phyloP scores from a whole-genome alignment of 2,329 filamentous ascomycete genomes.

The Alternaria triticimaculans region DNA sequence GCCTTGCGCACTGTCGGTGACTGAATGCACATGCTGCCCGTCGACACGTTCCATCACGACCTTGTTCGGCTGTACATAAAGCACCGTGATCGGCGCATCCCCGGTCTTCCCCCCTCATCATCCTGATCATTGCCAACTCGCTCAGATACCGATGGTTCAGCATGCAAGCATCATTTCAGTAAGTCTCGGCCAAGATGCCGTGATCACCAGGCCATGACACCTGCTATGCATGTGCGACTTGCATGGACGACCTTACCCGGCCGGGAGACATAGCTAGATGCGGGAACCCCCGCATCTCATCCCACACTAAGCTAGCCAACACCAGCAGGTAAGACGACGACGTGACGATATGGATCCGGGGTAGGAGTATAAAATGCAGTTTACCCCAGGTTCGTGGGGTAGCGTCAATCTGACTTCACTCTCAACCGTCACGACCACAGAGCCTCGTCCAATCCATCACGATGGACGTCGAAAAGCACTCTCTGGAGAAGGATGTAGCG shows the following conservation, averaged over 20 bases:
- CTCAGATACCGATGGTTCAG: not conserved
- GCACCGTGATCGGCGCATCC: not conserved
- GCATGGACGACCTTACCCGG: not conserved
- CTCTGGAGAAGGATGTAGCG: slow-evolving; percentile 2
- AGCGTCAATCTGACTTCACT: not conserved
- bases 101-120: not conserved
- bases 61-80: not conserved
- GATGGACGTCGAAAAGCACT: not conserved
- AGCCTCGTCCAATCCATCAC: not conserved
- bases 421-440: not conserved
- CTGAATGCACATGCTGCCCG: not conserved
- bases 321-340: not conserved
- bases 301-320: not conserved
- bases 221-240: not conserved
- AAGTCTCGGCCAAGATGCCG: slow-evolving; percentile 6
- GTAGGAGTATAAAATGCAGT: not conserved
- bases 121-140: not conserved
- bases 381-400: slow-evolving; percentile 8
- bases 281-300: not conserved
- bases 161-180: not conserved
- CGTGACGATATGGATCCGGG: not conserved
- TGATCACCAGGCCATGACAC: not conserved
- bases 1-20: not conserved
- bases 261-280: not conserved
- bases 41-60: not conserved